Evolutionary conservation across 257 asterid genomes (phyloP).

Genomic region (Avicennia marina): DNA sequence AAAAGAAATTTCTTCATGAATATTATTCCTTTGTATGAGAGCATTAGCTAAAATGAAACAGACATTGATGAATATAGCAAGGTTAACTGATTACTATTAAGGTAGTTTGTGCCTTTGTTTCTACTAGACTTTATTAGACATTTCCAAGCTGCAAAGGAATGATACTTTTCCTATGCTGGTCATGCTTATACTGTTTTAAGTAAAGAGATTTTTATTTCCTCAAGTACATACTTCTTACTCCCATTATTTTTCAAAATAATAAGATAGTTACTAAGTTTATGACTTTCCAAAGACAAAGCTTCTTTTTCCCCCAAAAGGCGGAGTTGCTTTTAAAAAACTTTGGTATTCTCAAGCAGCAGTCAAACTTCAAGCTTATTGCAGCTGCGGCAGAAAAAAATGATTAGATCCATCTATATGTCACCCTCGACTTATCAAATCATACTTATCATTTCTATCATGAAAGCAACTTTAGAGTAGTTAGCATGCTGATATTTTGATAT

Average conservation of each 20-base stretch:
- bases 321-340: constrained; percentile 1
- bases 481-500: neutral
- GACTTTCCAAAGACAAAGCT: no score
- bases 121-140: no score
- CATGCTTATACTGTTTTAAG: no score
- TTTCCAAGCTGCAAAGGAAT: no score
- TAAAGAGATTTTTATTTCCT: no score
- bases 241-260: no score
- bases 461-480: neutral
- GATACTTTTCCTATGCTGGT: no score
- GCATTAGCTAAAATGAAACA: neutral
- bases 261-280: no score
- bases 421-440: neutral
- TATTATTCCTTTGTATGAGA: neutral
- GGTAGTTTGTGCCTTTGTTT: neutral
- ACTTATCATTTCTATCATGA: neutral
- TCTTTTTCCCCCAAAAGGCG: no score
- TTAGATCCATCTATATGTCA: neutral
- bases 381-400: neutral
- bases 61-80: constrained; percentile 3
- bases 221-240: no score
- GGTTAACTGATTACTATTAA: neutral
- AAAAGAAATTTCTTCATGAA: neutral
- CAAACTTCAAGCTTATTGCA: constrained; percentile 4
- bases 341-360: neutral